Conservation (phyloP, 257 asterid species). For the Euphrasia confusa region DNA sequence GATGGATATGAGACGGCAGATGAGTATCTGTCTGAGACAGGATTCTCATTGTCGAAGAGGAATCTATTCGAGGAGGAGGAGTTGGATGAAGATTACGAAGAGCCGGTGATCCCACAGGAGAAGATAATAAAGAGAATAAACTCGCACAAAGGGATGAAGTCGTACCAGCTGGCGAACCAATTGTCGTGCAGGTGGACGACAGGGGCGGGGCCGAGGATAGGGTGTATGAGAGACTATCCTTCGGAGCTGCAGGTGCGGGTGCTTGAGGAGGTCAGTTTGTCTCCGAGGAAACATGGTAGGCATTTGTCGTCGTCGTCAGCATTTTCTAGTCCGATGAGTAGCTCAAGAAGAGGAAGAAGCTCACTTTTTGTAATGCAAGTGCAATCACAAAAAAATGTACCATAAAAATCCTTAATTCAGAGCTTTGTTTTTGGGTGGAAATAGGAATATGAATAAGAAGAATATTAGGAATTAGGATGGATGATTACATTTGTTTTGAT, state of each 20-base stretch:
- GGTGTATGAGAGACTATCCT: conserved; percentile 71
- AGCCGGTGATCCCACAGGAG: conserved; percentile 18
- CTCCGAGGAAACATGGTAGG: conserved; percentile 28
- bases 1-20: conserved; percentile 84
- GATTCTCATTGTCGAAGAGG: conserved; percentile 41
- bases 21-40: conserved; percentile 56
- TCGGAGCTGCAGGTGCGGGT: conserved; percentile 57
- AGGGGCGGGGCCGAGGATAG: conserved; percentile 66
- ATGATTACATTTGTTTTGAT: no score
- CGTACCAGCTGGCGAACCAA: conserved; percentile 36
- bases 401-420: no score
- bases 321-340: no score
- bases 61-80: conserved; percentile 49
- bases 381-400: no score
- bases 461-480: no score
- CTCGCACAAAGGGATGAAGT: conserved; percentile 22
- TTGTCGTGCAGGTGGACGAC: conserved; percentile 59
- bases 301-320: no score
- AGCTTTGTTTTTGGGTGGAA: no score
- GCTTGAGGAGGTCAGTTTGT: conserved; percentile 51
- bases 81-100: conserved; percentile 41
- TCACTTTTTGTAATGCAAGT: no score
- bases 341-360: no score
- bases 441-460: no score
- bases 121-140: conserved; percentile 22